Conservation (phyloP, 169 alveolate genomes). For the Perkinsus olseni region DNA sequence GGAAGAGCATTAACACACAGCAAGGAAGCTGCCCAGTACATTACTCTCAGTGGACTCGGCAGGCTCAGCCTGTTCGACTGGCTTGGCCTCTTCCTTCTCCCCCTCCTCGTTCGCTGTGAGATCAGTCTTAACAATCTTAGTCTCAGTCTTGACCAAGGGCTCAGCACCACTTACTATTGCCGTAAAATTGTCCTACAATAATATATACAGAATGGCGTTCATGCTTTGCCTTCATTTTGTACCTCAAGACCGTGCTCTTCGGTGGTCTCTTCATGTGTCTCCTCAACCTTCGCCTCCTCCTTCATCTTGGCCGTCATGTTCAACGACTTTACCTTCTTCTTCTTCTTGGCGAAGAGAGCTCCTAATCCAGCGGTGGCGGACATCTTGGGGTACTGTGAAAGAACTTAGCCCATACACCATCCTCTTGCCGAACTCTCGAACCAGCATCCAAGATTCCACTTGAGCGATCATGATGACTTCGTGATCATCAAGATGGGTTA, state of each 20-base stretch:
- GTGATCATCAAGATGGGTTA: too few relatives aligned
- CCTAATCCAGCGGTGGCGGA: neutral
- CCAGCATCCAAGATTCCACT: too few relatives aligned
- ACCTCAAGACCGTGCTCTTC: neutral
- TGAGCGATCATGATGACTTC: too few relatives aligned
- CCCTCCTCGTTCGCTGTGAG: neutral
- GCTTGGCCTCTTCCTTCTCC: neutral
- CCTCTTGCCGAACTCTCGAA: neutral
- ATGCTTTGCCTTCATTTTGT: too few relatives aligned
- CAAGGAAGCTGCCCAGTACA: neutral
- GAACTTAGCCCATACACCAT: neutral
- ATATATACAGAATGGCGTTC: too few relatives aligned
- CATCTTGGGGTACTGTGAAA: neutral
- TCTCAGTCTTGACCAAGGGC: neutral
- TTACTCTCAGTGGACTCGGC: neutral
- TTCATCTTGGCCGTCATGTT: neutral
- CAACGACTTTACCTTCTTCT: neutral
- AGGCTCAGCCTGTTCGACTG: neutral
- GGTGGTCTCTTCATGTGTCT: neutral
- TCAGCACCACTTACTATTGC: neutral
- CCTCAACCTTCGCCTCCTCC: neutral
- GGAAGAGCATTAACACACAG: neutral
- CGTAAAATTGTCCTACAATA: neutral
- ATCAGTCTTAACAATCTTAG: neutral
- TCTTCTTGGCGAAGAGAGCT: neutral